These are phyloP conservation scores for Tieghemostelium lacteum DNA, from an alignment of 78 protist species.

Conservation along the genomic window DNA sequence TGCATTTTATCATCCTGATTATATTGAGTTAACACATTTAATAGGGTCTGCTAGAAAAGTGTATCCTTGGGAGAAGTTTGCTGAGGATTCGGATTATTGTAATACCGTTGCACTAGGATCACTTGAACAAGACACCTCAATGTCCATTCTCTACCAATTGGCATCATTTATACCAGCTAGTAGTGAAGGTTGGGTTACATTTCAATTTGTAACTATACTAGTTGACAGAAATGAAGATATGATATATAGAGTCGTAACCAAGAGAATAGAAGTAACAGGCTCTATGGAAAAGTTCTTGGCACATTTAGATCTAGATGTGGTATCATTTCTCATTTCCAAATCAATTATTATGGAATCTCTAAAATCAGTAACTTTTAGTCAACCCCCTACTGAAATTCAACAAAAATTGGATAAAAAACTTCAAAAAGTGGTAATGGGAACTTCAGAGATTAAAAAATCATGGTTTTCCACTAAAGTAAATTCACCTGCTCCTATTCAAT, in stretches of 20 bases:
- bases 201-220: constrained; percentile 45
- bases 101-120: constrained; percentile 7
- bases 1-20: constrained; percentile 45
- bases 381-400: background rate
- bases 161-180: constrained; percentile 40
- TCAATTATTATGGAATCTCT: constrained; percentile 1
- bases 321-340: constrained; percentile 12
- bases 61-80: background rate
- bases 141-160: constrained; percentile 22
- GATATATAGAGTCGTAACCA: constrained; percentile 56
- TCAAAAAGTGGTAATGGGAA: background rate
- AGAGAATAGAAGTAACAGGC: constrained; percentile 42
- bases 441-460: constrained; percentile 23
- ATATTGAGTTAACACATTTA: constrained; percentile 29
- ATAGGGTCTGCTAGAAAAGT: constrained; percentile 43
- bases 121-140: constrained; percentile 43
- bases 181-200: constrained; percentile 9
- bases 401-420: constrained; percentile 36
- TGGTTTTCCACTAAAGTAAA: constrained; percentile 41
- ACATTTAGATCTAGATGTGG: constrained; percentile 23
- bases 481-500: constrained; percentile 35
- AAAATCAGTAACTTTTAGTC: background rate
- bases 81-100: background rate
- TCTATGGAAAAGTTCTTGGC: constrained; percentile 25
- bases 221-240: background rate